phyloP scores from a whole-genome alignment of 257 asterid species.

The Verbascum thapsus region DNA sequence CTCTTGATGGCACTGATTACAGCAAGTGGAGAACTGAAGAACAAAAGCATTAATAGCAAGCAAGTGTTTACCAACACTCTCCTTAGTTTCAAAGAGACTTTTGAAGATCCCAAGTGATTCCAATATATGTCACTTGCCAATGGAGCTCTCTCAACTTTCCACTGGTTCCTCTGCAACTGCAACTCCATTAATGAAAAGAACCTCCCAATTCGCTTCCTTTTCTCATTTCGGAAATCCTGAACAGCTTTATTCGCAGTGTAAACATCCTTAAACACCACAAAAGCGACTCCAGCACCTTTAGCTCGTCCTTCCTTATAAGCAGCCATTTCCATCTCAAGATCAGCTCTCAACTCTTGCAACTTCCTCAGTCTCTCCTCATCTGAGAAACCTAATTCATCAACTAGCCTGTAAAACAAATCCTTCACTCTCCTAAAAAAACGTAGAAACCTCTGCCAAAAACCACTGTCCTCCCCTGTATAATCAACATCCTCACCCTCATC shows the following conservation, averaged over 20 bases:
- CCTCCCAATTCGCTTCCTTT: conserved; percentile 77
- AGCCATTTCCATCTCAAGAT: conserved; percentile 98
- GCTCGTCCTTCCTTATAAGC: conserved; percentile 97
- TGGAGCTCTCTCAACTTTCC: conserved; percentile 99
- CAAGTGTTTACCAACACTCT: conserved; percentile 80
- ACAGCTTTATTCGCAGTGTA: conserved; percentile 89
- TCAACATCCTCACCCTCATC: conserved; percentile 54
- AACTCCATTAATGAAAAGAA: conserved; percentile 84
- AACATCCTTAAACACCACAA: conserved; percentile 94
- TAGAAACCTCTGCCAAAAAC: conserved; percentile 46
- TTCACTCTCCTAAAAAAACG: conserved; percentile 54
- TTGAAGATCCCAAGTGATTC: conserved; percentile 97
- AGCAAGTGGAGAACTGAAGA: conserved; percentile 98
- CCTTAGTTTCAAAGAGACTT: conserved; percentile 69
- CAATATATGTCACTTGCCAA: conserved; percentile 95
- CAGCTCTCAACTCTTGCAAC: conserved; percentile 92
- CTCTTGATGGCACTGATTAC: conserved; percentile 77
- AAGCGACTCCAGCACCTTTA: conserved; percentile 93
- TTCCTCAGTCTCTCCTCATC: conserved; percentile 89
- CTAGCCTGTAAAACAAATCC: conserved; percentile 61
- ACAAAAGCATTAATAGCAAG: conserved; percentile 77
- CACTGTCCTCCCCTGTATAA: conserved; percentile 37
- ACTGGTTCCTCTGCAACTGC: conserved; percentile 90
- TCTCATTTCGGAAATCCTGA: conserved; percentile 86
- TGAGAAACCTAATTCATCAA: conserved; percentile 75